Evolutionary conservation across 1,284 basidiomycete species (phyloP).

Genomic region (Psilocybe mexicana): DNA sequence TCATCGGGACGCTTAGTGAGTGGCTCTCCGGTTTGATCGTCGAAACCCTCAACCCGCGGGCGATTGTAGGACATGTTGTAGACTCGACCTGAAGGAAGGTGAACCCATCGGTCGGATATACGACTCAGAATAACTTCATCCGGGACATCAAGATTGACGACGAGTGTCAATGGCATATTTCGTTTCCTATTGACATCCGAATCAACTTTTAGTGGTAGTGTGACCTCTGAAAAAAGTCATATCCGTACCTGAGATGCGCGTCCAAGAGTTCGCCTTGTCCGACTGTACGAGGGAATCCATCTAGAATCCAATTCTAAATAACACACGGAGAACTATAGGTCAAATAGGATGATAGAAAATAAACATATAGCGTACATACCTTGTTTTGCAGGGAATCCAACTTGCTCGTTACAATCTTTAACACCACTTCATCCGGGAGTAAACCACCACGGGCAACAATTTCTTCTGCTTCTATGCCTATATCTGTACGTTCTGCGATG

Average conservation of each 20-base stretch:
- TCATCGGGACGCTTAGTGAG: slow-evolving; percentile 91
- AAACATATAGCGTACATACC: slow-evolving; percentile 37
- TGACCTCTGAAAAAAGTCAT: slow-evolving; percentile 7
- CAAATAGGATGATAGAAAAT: background rate
- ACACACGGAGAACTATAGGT: background rate
- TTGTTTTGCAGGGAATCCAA: slow-evolving; percentile 68
- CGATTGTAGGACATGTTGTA: slow-evolving; percentile 94
- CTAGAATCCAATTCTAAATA: slow-evolving; percentile 85
- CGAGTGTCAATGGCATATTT: slow-evolving; percentile 72
- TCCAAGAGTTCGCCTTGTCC: slow-evolving; percentile 89
- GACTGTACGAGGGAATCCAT: slow-evolving; percentile 95
- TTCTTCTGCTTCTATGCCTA: slow-evolving; percentile 72
- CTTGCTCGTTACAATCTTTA: slow-evolving; percentile 72
- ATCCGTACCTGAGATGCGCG: slow-evolving; percentile 60
- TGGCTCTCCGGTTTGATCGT: slow-evolving; percentile 92
- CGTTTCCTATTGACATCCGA: slow-evolving; percentile 43
- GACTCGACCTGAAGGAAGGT: slow-evolving; percentile 89
- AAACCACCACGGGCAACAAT: slow-evolving; percentile 77
- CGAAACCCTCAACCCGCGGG: slow-evolving; percentile 83
- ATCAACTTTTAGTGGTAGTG: background rate
- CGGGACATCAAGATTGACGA: slow-evolving; percentile 91
- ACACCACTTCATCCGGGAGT: slow-evolving; percentile 77
- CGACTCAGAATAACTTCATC: slow-evolving; percentile 88
- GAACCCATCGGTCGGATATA: slow-evolving; percentile 94
- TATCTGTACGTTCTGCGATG: slow-evolving; percentile 70